Conservation (phyloP, 768 basidiomycete genomes). For the Lentinula lateritia region DNA sequence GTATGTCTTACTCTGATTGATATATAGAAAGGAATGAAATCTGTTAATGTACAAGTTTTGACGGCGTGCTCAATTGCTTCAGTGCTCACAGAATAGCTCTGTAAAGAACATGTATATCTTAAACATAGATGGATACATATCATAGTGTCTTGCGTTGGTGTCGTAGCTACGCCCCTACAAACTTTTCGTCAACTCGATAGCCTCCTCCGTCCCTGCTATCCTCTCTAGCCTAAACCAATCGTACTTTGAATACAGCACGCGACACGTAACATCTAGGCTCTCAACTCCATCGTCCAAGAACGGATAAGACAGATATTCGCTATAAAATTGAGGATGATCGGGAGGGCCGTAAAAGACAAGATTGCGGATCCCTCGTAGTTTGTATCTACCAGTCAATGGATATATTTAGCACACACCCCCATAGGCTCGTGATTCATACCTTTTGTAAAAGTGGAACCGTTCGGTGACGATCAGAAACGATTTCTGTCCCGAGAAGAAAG, state of each 20-base stretch:
- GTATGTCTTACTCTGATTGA: not conserved
- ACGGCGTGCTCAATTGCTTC: no score
- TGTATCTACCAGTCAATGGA: conserved; percentile 53
- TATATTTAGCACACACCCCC: not conserved
- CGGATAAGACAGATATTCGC: conserved; percentile 84
- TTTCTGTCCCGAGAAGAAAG: conserved; percentile 86
- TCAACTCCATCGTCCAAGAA: conserved; percentile 92
- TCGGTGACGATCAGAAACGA: conserved; percentile 89
- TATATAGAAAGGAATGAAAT: not conserved
- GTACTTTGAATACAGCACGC: conserved; percentile 81
- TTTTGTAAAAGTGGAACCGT: conserved; percentile 96
- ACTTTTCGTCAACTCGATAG: conserved; percentile 35
- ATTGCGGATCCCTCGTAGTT: conserved; percentile 88
- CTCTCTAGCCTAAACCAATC: conserved; percentile 87
- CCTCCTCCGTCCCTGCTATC: conserved; percentile 58
- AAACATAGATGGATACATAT: not conserved
- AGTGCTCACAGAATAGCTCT: no score
- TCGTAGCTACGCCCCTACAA: not conserved
- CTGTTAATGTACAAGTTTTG: not conserved
- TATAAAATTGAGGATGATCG: conserved; percentile 86
- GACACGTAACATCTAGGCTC: conserved; percentile 74
- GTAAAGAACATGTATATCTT: no score
- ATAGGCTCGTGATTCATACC: conserved; percentile 32
- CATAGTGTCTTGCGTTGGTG: not conserved
- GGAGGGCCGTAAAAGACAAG: conserved; percentile 92